Base-by-base conservation (phyloP, 306 rosid species). In the Hippophae rhamnoides region DNA sequence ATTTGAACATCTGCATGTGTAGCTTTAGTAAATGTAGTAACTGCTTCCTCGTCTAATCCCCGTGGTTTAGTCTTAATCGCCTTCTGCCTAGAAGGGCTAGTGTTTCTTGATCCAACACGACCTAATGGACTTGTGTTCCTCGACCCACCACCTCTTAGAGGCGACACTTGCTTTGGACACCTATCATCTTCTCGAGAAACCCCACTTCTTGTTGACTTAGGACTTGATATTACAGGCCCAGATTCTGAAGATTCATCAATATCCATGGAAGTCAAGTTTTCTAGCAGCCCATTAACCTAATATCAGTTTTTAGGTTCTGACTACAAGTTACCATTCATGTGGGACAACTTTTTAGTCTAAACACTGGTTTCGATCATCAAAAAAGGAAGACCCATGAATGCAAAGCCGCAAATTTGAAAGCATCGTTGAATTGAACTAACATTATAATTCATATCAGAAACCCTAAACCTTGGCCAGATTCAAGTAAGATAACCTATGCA, bases 121-220 rank as follows among this genome's bases (percentile, higher is more conserved):
- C 89, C 86, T 71, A 92, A 65, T 26, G 98, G 98, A 70, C 98
- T 92, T 3, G 89, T 92, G 66, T 92, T 92, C 87, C 98, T 85
- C 38, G 83, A 83, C 62, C 92, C 95, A 43, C 84, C 83, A 58
- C 87, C 78, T 72, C 89, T 76, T 38, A 80, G 65, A 69, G 98
- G 92, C 10, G 96, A 92, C 61, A 73, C 82, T 76, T 83, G 96
- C 69, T 78, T 82, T 42, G 55, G 69, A 68, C 70, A 76, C 53
- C 86, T 72, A 74, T 71, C 84, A 65, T 79, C 96, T 70, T 81
- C 90, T 49, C 72, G 69, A 57, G 74, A 67, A 69, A 62, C 62
- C 41, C 69, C 94, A 78, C 68, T 88, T 57, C 56, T 79, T 65
- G 66, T 65, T 57, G 79, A 62, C 72, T 71, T 74, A 64, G 69